A percentile compares a stretch with the other conserved stretches of the same genome.
Evolutionary conservation across 176 grass and related monocot genomes (phyloP).

Genomic region (Saccharum officinarum): DNA sequence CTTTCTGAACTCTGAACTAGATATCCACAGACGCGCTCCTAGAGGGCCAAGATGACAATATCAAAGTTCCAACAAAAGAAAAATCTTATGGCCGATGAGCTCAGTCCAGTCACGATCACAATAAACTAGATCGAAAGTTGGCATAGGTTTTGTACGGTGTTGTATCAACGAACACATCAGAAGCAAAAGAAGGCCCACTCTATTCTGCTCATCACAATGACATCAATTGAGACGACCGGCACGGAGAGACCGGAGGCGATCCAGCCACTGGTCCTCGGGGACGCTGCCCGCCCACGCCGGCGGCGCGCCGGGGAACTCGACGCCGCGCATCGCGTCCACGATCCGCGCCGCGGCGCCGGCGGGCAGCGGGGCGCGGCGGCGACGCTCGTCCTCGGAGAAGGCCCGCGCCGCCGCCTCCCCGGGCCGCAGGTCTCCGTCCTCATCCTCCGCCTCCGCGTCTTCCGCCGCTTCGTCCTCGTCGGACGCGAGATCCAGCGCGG

Average conservation of each 20-base stretch:
- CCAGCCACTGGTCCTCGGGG: slow-evolving; percentile 63
- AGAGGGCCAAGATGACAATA: neutral
- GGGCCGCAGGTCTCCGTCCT: slow-evolving; percentile 19
- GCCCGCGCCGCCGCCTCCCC: slow-evolving; percentile 37
- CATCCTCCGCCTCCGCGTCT: neutral
- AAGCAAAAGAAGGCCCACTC: neutral
- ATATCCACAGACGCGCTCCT: neutral
- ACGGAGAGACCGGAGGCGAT: slow-evolving; percentile 47
- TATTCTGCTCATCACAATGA: neutral
- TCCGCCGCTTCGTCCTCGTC: neutral
- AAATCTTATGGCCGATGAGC: neutral
- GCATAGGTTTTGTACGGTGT: neutral
- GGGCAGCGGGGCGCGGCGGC: slow-evolving; percentile 55
- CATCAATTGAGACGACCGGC: slow-evolving; percentile 18
- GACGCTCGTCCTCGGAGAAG: slow-evolving; percentile 54
- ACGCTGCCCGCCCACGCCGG: slow-evolving; percentile 59
- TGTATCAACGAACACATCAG: neutral
- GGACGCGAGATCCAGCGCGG: slow-evolving; percentile 40
- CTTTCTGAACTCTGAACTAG: neutral
- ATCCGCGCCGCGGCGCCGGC: slow-evolving; percentile 54
- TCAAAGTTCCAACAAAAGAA: neutral
- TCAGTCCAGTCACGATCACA: neutral
- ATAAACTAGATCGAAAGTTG: neutral
- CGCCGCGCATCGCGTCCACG: slow-evolving; percentile 70
- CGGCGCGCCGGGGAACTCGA: slow-evolving; percentile 59